Evolutionary conservation across 164 flowering plant species (phyloP).

Genomic region (Euptelea pleiosperma): DNA sequence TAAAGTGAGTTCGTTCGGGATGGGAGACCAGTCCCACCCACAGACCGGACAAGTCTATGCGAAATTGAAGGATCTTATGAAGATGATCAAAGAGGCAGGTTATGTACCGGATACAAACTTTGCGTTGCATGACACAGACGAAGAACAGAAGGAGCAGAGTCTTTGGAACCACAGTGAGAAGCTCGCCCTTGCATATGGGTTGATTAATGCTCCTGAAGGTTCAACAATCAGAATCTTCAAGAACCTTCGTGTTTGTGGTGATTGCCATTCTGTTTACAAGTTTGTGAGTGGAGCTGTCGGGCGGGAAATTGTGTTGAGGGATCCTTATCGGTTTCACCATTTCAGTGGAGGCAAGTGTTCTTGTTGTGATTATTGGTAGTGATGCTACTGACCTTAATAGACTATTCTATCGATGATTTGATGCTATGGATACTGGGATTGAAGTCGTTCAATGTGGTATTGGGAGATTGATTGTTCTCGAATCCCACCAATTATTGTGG

Average conservation of each 20-base stretch:
- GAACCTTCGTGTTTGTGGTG: conserved; percentile 85
- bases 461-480: too few species aligned
- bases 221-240: conserved; percentile 50
- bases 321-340: conserved; percentile 72
- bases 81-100: conserved; percentile 55
- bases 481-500: too few species aligned
- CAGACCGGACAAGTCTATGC: conserved; percentile 35
- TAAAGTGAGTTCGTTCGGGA: conserved; percentile 51
- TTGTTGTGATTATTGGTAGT: conserved; percentile 70
- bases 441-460: too few species aligned
- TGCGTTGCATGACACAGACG: conserved; percentile 72
- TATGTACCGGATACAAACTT: conserved; percentile 67
- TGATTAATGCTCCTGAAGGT: conserved; percentile 48
- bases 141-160: conserved; percentile 69
- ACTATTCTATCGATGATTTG: neutral
- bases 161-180: conserved; percentile 82
- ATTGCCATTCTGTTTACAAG: conserved; percentile 72
- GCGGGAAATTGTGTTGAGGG: conserved; percentile 52
- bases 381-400: neutral
- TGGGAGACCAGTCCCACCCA: conserved; percentile 56
- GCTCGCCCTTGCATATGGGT: conserved; percentile 66
- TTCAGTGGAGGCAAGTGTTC: conserved; percentile 61
- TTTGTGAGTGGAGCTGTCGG: conserved; percentile 36
- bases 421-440: too few species aligned
- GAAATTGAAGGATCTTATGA: conserved; percentile 55